These are phyloP conservation scores for Apiotrichum siamense DNA, from an alignment of 1,284 basidiomycete genomes.

Conservation along the genomic window DNA sequence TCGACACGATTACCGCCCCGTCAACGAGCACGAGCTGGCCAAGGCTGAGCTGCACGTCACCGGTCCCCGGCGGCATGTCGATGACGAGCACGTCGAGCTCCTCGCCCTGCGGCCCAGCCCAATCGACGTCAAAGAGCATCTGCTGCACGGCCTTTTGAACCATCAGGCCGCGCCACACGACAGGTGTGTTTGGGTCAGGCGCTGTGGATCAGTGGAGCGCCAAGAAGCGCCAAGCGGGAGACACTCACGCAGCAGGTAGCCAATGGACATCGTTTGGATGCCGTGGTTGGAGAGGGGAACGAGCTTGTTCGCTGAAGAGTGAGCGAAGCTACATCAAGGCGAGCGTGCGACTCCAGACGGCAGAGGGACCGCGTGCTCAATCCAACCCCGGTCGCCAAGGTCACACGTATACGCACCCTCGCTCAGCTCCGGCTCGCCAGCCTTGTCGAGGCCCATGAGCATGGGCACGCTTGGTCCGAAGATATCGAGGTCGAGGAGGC, in stretches of 20 bases:
- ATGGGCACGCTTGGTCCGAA: conserved; percentile 96
- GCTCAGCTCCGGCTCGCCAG: conserved; percentile 74
- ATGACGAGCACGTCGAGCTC: conserved; percentile 80
- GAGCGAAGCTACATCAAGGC: not conserved
- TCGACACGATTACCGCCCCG: conserved; percentile 85
- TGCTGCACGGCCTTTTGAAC: conserved; percentile 97
- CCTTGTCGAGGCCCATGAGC: conserved; percentile 79
- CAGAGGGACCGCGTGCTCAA: too few species aligned
- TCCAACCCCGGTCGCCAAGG: not conserved
- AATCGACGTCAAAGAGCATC: conserved; percentile 93
- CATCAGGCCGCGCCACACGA: conserved; percentile 97
- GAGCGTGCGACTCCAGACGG: not conserved
- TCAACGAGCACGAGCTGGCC: conserved; percentile 85
- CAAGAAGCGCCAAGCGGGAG: too few species aligned
- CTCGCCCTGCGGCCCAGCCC: conserved; percentile 53
- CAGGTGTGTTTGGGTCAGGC: conserved; percentile 59
- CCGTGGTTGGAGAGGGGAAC: conserved; percentile 84
- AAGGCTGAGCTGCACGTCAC: conserved; percentile 87
- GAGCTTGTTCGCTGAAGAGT: conserved; percentile 62
- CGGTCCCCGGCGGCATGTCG: conserved; percentile 97
- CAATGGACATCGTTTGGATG: conserved; percentile 94
- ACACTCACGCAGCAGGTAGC: conserved; percentile 56
- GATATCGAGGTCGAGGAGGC: conserved; percentile 88
- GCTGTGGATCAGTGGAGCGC: conserved; percentile 18
- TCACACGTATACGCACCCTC: conserved; percentile 51